Percentiles rank a stretch among this genome's conserved stretches.
Conservation (phyloP, 306 rosid genomes). For the Cucurbita maxima region DNA sequence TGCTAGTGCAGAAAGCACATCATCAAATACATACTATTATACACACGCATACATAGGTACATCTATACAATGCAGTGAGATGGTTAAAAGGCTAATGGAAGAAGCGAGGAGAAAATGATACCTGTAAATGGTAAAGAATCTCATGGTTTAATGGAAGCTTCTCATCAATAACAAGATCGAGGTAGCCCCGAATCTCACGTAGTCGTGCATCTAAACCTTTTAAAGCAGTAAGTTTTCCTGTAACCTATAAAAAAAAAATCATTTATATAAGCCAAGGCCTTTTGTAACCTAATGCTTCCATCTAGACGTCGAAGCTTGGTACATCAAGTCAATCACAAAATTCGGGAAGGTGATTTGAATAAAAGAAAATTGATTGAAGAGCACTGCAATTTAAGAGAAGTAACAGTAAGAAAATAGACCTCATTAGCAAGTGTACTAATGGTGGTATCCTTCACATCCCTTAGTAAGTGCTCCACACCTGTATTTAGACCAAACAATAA, state of each 20-base stretch:
- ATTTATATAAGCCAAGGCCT: neutral
- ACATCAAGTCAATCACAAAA: neutral
- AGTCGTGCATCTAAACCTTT: conserved; percentile 85
- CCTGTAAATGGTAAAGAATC: conserved; percentile 87
- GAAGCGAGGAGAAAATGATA: neutral
- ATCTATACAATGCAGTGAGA: neutral
- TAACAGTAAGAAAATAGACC: conserved; percentile 17
- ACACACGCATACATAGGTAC: neutral
- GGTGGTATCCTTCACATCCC: conserved; percentile 68
- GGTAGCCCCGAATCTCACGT: conserved; percentile 60
- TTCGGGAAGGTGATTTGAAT: neutral
- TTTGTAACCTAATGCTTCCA: neutral
- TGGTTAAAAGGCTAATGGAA: neutral
- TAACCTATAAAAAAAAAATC: conserved; percentile 32
- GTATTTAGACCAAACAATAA: conserved; percentile 15
- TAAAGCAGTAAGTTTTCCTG: conserved; percentile 74
- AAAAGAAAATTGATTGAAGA: neutral
- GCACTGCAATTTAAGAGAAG: neutral
- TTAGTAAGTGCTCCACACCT: conserved; percentile 86
- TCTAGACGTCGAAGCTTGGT: neutral
- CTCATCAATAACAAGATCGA: conserved; percentile 67
- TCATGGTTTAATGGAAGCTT: conserved; percentile 77
- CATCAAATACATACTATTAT: neutral
- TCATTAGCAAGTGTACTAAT: conserved; percentile 82
- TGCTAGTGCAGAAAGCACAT: neutral